Conservation (phyloP, 805 yeast species). For the Hanseniaspora lindneri region DNA sequence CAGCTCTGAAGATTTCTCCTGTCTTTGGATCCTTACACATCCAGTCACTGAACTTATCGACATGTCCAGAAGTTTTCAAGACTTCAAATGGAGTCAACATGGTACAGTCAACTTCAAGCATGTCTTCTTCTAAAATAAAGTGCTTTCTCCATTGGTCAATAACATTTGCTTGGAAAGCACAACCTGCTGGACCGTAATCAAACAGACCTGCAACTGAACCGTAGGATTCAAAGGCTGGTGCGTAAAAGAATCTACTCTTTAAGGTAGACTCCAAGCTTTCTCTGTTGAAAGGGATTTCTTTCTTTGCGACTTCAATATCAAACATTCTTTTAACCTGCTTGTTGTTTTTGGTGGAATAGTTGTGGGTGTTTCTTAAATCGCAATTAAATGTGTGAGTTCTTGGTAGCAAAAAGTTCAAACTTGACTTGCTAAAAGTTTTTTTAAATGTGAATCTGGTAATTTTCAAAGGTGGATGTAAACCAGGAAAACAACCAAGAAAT, state of each 20-base stretch:
- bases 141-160: slow-evolving; percentile 96
- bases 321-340: slow-evolving; percentile 25
- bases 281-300: slow-evolving; percentile 48
- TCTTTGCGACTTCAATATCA: slow-evolving; percentile 26
- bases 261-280: slow-evolving; percentile 81
- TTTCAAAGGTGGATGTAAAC: neutral
- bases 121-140: slow-evolving; percentile 92
- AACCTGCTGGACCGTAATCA: slow-evolving; percentile 99
- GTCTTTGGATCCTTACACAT: slow-evolving; percentile 93
- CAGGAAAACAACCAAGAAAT: too few species aligned
- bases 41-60: slow-evolving; percentile 98
- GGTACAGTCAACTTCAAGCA: slow-evolving; percentile 96
- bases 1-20: slow-evolving; percentile 98
- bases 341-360: slow-evolving; percentile 20
- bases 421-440: slow-evolving; percentile 2
- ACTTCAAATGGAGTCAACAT: slow-evolving; percentile 97
- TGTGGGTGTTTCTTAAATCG: neutral
- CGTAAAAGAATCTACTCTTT: slow-evolving; percentile 91
- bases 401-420: neutral
- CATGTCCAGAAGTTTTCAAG: slow-evolving; percentile 96
- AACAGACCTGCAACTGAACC: slow-evolving; percentile 98
- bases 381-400: neutral
- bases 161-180: slow-evolving; percentile 93
- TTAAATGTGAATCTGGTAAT: slow-evolving; percentile 2
- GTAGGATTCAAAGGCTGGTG: slow-evolving; percentile 93